Percentiles rank a stretch among this genome's conserved stretches.
Conservation (phyloP, 306 rosid genomes). For the Potentilla sterilis region DNA sequence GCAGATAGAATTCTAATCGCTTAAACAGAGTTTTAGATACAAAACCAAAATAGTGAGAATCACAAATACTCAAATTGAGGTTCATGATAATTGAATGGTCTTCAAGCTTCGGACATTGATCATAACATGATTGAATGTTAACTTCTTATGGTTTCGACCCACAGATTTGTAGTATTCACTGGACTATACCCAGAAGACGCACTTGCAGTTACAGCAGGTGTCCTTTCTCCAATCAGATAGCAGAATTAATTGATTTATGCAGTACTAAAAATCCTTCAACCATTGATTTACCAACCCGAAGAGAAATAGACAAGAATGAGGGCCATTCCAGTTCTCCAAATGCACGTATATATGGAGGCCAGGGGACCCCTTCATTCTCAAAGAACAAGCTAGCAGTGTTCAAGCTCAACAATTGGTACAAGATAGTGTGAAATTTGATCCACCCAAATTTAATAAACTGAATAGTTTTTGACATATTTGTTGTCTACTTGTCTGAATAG, state of each 20-base stretch:
- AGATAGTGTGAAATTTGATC: slow-evolving; percentile 3
- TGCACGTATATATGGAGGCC: neutral
- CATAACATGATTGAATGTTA: neutral
- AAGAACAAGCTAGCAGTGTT: neutral
- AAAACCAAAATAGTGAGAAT: neutral
- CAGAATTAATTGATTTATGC: neutral
- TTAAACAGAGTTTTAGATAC: neutral
- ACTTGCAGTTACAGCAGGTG: slow-evolving; percentile 1
- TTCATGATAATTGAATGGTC: slow-evolving; percentile 2
- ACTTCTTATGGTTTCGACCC: neutral
- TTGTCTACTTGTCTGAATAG: neutral
- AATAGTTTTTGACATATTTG: neutral
- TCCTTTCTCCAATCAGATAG: neutral
- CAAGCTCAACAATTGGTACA: neutral
- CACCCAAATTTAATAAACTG: neutral
- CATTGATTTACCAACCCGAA: slow-evolving; percentile 7
- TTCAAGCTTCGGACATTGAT: neutral
- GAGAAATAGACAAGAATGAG: slow-evolving; percentile 3
- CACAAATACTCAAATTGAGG: neutral
- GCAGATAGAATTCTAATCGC: neutral
- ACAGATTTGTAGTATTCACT: neutral
- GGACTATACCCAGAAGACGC: neutral
- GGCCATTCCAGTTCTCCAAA: neutral
- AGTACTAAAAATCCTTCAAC: neutral
- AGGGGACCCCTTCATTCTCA: slow-evolving; percentile 5